A percentile compares a stretch with the other conserved stretches of the same genome.
These are phyloP conservation scores for Aspergillus nomiae DNA, from an alignment of 2,329 filamentous ascomycete species.

Conservation along the genomic window DNA sequence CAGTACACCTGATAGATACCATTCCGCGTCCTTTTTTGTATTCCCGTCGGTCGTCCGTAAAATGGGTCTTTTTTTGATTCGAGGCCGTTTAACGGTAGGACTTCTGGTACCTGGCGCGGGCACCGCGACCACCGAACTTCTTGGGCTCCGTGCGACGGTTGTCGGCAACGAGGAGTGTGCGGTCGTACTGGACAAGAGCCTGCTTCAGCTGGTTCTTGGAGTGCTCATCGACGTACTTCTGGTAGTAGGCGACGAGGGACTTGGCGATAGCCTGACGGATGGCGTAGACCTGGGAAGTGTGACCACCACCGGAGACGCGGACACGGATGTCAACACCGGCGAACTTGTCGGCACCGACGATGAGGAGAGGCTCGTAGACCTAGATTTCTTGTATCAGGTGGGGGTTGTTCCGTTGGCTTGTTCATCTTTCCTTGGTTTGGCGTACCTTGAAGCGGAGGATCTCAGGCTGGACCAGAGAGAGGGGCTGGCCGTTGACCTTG, in stretches of 20 bases:
- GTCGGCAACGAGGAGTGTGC: conserved; percentile 96
- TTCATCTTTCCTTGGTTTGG: conserved; percentile 9
- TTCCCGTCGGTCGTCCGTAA: neutral
- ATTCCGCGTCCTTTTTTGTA: conserved; percentile 15
- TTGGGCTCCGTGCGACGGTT: conserved; percentile 99
- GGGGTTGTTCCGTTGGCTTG: neutral
- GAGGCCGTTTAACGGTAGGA: conserved; percentile 82
- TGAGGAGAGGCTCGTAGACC: conserved; percentile 98
- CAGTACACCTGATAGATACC: conserved; percentile 19
- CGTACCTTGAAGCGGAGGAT: conserved; percentile 94
- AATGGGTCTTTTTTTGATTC: conserved; percentile 7
- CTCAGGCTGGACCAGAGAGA: conserved; percentile 91
- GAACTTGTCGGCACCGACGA: conserved; percentile 97
- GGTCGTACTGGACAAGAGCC: conserved; percentile 92
- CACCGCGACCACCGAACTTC: conserved; percentile 84
- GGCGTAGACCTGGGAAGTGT: conserved; percentile 96
- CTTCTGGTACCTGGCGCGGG: conserved; percentile 97
- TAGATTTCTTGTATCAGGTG: conserved; percentile 33
- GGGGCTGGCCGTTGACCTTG: conserved; percentile 98
- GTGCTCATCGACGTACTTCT: conserved; percentile 99
- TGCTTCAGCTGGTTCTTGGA: conserved; percentile 99
- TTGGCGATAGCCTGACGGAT: conserved; percentile 99
- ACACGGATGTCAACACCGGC: conserved; percentile 95
- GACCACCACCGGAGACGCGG: conserved; percentile 93
- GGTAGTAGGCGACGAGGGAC: conserved; percentile 97